Evolutionary conservation across 768 basidiomycete genomes (phyloP).

Genomic region (Mycena alexandri): DNA sequence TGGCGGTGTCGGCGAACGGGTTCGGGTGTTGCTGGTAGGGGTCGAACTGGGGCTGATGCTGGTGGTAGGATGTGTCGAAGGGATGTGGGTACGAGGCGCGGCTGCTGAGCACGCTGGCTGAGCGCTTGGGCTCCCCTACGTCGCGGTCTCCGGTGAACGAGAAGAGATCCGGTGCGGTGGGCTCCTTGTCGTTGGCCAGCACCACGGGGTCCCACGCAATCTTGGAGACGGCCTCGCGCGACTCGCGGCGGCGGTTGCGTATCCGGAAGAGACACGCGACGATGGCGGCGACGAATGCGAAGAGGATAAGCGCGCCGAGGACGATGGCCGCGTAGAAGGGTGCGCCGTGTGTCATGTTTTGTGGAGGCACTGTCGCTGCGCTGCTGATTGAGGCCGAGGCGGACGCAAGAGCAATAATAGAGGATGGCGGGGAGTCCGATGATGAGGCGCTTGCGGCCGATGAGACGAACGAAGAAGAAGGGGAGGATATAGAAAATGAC

Average conservation of each 20-base stretch:
- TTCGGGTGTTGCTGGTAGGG: slow-evolving; percentile 22
- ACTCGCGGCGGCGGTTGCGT: slow-evolving; percentile 51
- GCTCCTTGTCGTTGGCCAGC: slow-evolving; percentile 42
- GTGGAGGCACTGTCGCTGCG: background rate
- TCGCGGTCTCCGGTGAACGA: slow-evolving; percentile 56
- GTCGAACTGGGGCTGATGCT: slow-evolving; percentile 32
- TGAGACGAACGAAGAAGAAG: background rate
- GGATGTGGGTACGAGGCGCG: too few relatives aligned
- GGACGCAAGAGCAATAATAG: background rate
- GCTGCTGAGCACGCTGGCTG: slow-evolving; percentile 45
- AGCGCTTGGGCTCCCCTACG: slow-evolving; percentile 56
- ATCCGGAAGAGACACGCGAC: slow-evolving; percentile 63
- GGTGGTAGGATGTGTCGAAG: slow-evolving; percentile 37
- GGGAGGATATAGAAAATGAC: background rate
- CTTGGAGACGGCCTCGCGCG: slow-evolving; percentile 49
- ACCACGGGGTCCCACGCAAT: slow-evolving; percentile 41
- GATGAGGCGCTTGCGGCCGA: background rate
- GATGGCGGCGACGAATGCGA: slow-evolving; percentile 61
- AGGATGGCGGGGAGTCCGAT: background rate
- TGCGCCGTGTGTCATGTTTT: slow-evolving; percentile 43
- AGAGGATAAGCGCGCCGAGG: slow-evolving; percentile 59
- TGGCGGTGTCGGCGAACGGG: slow-evolving; percentile 36
- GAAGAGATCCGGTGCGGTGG: slow-evolving; percentile 39
- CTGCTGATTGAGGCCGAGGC: slow-evolving; percentile 12
- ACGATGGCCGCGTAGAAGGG: slow-evolving; percentile 65